Percentiles rank a stretch among this genome's conserved stretches.
phyloP scores from a whole-genome alignment of 129 eudicot genomes.

The Silybum marianum region DNA sequence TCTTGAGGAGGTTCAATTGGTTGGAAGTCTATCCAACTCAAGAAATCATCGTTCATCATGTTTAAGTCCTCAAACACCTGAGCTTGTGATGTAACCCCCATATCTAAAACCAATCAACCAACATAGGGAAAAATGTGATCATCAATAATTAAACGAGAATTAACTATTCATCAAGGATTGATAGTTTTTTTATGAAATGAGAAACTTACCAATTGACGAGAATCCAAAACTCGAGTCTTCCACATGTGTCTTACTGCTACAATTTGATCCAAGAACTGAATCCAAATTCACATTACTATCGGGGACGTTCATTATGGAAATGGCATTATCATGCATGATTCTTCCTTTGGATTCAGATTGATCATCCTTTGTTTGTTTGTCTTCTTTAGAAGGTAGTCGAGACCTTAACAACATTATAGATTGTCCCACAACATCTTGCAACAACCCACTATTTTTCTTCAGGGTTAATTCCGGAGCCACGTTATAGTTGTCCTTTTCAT shows the following conservation, averaged over 20 bases:
- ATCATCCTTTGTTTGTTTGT: not conserved
- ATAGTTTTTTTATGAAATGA: not conserved
- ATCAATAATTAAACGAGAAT: not conserved
- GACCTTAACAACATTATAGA: conserved; percentile 34
- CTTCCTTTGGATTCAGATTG: not conserved
- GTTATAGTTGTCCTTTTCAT: conserved; percentile 18
- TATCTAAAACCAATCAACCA: not conserved
- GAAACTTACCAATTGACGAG: not conserved
- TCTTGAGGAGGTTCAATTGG: not conserved
- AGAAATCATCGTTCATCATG: not conserved
- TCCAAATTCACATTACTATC: not conserved
- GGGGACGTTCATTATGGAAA: not conserved
- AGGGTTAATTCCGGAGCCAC: not conserved
- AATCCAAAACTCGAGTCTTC: not conserved
- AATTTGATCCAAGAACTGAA: not conserved
- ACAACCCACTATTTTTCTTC: conserved; percentile 47
- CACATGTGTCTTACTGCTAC: not conserved
- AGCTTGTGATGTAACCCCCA: not conserved
- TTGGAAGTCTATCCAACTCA: not conserved
- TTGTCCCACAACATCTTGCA: conserved; percentile 55
- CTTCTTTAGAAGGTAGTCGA: not conserved
- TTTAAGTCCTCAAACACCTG: not conserved
- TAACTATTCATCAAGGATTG: not conserved
- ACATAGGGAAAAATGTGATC: not conserved
- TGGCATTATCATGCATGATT: not conserved